phyloP scores from a whole-genome alignment of 106 monocot species.

The Gastrodia elata region DNA sequence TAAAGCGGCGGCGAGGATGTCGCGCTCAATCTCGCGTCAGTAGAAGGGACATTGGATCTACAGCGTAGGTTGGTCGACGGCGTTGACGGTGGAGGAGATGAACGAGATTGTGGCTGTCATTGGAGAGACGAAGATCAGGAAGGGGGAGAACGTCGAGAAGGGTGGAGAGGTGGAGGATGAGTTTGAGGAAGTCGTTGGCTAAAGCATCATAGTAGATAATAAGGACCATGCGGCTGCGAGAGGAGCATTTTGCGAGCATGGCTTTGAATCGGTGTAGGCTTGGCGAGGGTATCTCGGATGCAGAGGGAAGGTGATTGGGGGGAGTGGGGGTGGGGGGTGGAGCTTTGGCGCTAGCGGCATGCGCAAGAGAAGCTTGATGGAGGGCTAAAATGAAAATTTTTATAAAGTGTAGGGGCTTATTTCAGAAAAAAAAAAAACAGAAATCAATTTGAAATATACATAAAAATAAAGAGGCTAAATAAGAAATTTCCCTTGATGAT shows the following conservation, averaged over 20 bases:
- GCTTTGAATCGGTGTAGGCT: slow-evolving; percentile 40
- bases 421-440: no score
- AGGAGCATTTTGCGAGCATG: slow-evolving; percentile 29
- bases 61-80: slow-evolving; percentile 16
- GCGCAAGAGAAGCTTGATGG: no score
- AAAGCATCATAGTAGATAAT: slow-evolving; percentile 33
- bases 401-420: no score
- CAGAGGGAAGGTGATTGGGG: slow-evolving; percentile 42
- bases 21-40: no score
- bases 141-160: slow-evolving; percentile 53
- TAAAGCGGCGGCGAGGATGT: no score
- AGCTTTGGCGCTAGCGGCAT: no score
- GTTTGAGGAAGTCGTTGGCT: slow-evolving; percentile 34
- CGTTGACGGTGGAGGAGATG: slow-evolving; percentile 40
- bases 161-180: slow-evolving; percentile 41
- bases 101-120: slow-evolving; percentile 44
- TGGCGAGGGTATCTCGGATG: slow-evolving; percentile 49
- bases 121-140: slow-evolving; percentile 26
- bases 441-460: no score
- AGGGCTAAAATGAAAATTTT: no score
- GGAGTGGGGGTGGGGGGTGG: no score
- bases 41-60: no score
- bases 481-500: no score
- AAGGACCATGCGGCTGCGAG: slow-evolving; percentile 44
- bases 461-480: no score